Evolutionary conservation across 2,329 filamentous ascomycete species (phyloP), one percentile per base, ranked within the genome.

Genomic region (Colletotrichum gloeosporioides): DNA sequence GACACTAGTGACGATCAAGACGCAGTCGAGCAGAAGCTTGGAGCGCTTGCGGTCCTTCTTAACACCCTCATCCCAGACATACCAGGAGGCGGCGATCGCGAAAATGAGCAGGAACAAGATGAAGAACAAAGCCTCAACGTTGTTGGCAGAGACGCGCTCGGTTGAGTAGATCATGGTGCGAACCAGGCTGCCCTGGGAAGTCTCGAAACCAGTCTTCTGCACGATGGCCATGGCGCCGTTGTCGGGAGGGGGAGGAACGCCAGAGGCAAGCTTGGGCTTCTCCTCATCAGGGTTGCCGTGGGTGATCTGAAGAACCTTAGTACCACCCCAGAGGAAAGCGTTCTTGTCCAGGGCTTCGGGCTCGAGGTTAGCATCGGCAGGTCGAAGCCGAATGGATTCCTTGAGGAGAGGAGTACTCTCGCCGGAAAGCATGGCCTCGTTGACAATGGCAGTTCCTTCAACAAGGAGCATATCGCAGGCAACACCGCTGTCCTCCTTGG

Each of bases 101-200:
- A 99, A 99, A 81, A 99, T 92, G 71, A 98, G 91, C 32, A 99
- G 91, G 90, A 99, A 99, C 76, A 99, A 90, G 79, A 99, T 99
- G 88, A 99, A 99, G 77, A 98, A 90, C n/a, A 99, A 88, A 3
- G 97, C 97, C 86, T 99, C 97, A 61, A 93, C 93, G 82, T 99
- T 99, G 87, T 98, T 98, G 80, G 97, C 97, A n/a, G 96, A 99
- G 29, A 99, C 96, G 79, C 96, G 95, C 86, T 99, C 97, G 3
- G 97, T 99, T 2, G 98, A 98, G 88, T 98, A 99, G 82, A 99
- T 99, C 97, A 99, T 99, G 80, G 97, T 99, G 78, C 97, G 95
- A 77, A 99, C 97, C 76, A 99, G 91, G 85, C 96, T 98, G 78
- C 97, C 97, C 86, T 99, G 98, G 73, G 96, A 99, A 13, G 97